These are phyloP conservation scores for Aethionema arabicum DNA, from an alignment of 345 rosid species.

Conservation along the genomic window DNA sequence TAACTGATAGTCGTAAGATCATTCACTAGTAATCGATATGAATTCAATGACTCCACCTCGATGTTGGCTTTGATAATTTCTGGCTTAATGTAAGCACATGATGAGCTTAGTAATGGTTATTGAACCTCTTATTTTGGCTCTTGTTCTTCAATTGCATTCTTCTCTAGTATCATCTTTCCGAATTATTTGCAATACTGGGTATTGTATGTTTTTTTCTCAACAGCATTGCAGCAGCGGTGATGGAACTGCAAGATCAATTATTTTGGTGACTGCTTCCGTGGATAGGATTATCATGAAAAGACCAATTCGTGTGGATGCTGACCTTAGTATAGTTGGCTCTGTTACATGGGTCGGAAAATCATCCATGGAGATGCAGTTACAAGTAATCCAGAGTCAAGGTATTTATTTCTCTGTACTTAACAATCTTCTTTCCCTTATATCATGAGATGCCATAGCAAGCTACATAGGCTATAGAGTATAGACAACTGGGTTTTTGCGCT, in stretches of 20 bases:
- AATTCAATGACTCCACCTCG: background rate
- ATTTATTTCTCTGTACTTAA: constrained; percentile 6
- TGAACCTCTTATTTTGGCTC: background rate
- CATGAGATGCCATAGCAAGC: background rate
- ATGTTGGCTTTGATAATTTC: background rate
- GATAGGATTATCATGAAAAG: constrained; percentile 70
- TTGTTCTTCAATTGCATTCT: background rate
- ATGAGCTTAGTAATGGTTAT: background rate
- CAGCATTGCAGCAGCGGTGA: constrained; percentile 70
- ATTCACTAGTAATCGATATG: background rate
- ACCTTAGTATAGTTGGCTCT: constrained; percentile 62
- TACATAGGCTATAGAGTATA: too few relatives aligned
- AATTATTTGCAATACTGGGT: background rate
- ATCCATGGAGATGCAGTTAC: constrained; percentile 83
- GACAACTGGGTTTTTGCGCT: background rate
- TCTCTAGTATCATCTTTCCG: background rate
- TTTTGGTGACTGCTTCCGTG: constrained; percentile 90
- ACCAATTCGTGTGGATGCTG: constrained; percentile 58
- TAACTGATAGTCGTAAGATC: background rate
- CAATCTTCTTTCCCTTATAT: background rate
- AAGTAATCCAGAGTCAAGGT: constrained; percentile 71
- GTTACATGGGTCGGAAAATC: constrained; percentile 94
- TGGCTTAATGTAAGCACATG: background rate
- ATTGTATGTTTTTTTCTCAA: constrained; percentile 21
- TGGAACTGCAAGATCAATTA: constrained; percentile 55